Evolutionary conservation across 176 grass and related monocot genomes (phyloP).

Genomic region (Hordeum marinum): DNA sequence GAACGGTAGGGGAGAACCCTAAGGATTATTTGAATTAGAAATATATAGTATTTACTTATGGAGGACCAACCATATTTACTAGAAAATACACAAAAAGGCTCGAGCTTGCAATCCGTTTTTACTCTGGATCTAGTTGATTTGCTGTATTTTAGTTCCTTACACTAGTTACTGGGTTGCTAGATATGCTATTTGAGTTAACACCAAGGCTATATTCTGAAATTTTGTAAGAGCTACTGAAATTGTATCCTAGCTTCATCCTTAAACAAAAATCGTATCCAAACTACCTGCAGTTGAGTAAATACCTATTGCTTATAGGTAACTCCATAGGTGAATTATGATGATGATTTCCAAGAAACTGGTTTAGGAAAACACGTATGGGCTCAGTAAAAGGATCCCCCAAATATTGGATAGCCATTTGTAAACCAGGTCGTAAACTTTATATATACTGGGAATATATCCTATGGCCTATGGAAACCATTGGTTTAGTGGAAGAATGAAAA

Average conservation of each 20-base stretch:
- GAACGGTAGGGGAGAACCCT: neutral
- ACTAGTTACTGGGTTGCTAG: neutral
- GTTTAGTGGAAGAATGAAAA: neutral
- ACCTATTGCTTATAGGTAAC: neutral
- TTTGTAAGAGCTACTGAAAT: neutral
- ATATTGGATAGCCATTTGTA: too few relatives aligned
- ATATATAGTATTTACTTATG: neutral
- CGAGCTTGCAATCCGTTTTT: neutral
- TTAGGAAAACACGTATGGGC: too few relatives aligned
- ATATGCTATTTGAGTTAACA: neutral
- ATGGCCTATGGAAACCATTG: neutral
- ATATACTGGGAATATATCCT: neutral
- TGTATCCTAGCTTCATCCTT: neutral
- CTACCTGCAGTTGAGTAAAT: neutral
- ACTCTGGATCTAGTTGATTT: neutral
- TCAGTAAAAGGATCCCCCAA: too few relatives aligned
- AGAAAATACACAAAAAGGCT: neutral
- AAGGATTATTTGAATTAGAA: neutral
- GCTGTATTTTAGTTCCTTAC: neutral
- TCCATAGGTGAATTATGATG: neutral
- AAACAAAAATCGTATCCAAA: neutral
- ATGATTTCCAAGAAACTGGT: neutral
- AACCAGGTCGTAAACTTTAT: neutral
- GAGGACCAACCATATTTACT: neutral
- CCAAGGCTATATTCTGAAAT: conserved; percentile 4